phyloP scores from a whole-genome alignment of 208 protist species.

The Trypanosoma congolense region DNA sequence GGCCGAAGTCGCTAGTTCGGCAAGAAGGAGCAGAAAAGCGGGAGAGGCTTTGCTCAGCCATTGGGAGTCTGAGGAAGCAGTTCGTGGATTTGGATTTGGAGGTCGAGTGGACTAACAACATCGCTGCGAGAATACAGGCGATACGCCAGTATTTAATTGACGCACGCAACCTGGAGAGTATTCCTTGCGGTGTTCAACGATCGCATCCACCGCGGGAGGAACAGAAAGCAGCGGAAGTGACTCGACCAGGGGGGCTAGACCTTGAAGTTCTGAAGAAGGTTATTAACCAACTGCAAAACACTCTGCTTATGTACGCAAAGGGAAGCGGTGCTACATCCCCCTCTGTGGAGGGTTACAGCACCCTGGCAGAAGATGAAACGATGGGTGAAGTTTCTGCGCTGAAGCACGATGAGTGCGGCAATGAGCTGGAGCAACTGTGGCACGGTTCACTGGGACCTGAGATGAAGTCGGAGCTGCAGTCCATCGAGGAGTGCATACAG shows the following conservation, averaged over 20 bases:
- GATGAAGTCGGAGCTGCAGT: constrained; percentile 1
- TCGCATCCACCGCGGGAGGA: background rate
- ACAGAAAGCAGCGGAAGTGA: no score
- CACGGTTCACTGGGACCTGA: background rate
- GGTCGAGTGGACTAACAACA: constrained; percentile 6
- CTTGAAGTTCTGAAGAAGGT: no score
- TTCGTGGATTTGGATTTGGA: constrained; percentile 11
- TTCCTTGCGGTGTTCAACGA: background rate
- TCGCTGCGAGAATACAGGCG: constrained; percentile 1
- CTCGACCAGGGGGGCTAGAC: no score
- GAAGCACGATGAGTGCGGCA: background rate
- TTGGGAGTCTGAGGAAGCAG: constrained; percentile 2
- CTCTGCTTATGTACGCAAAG: constrained; percentile 1
- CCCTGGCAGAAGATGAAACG: no score
- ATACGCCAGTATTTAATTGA: background rate
- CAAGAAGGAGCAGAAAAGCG: background rate
- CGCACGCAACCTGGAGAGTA: background rate
- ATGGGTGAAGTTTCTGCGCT: background rate
- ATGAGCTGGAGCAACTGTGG: background rate
- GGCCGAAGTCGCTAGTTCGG: background rate
- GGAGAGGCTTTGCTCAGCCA: background rate
- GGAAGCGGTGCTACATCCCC: background rate
- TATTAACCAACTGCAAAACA: background rate
- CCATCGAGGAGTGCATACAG: constrained; percentile 6
- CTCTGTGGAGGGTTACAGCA: background rate